phyloP scores from a whole-genome alignment of 78 protist species.

The Protostelium mycophagum region DNA sequence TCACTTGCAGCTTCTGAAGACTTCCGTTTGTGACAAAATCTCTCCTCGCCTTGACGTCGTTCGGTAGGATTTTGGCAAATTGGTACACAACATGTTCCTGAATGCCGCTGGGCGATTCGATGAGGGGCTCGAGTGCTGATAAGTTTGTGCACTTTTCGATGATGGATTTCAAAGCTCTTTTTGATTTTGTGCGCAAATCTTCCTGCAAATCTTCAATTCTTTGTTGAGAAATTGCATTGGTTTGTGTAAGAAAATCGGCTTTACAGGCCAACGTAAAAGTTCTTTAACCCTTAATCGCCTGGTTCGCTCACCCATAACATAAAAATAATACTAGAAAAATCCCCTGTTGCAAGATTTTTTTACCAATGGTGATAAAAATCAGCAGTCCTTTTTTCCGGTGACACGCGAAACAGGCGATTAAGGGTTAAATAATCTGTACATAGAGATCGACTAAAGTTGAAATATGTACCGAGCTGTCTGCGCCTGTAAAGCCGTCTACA shows the following conservation, averaged over 20 bases:
- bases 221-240: too few relatives aligned
- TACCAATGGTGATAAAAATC: too few relatives aligned
- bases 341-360: too few relatives aligned
- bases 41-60: constrained; percentile 44
- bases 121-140: constrained; percentile 82
- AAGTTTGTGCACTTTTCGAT: constrained; percentile 72
- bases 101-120: constrained; percentile 69
- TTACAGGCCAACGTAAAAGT: too few relatives aligned
- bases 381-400: too few relatives aligned
- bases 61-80: constrained; percentile 91
- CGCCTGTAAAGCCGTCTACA: constrained; percentile 40
- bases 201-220: not conserved
- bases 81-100: constrained; percentile 76
- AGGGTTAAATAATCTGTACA: too few relatives aligned
- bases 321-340: too few relatives aligned
- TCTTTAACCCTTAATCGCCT: too few relatives aligned
- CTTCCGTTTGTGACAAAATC: not conserved
- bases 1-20: constrained; percentile 46
- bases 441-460: not conserved
- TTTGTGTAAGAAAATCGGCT: too few relatives aligned
- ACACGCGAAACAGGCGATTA: too few relatives aligned
- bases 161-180: constrained; percentile 78
- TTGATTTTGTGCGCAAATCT: constrained; percentile 76
- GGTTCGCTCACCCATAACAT: too few relatives aligned
- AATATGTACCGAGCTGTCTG: constrained; percentile 24